These are phyloP conservation scores for Sanguinoderma infundibulare DNA, from an alignment of 1,284 basidiomycete genomes.

Conservation along the genomic window DNA sequence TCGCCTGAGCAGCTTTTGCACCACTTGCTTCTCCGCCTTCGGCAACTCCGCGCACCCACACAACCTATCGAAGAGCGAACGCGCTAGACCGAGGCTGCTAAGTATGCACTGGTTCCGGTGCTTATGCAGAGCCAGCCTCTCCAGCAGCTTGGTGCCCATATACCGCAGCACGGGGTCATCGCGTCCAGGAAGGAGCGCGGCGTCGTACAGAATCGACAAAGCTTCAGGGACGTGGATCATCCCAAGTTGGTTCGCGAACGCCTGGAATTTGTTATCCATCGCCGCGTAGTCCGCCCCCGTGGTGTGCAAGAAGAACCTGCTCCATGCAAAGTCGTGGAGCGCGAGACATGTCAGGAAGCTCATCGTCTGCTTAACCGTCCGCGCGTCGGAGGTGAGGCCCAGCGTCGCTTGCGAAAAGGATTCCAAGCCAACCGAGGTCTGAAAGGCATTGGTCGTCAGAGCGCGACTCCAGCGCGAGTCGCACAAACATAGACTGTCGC, in stretches of 20 bases:
- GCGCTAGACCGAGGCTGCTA: constrained; percentile 57
- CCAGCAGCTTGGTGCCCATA: constrained; percentile 61
- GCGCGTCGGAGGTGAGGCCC: constrained; percentile 50
- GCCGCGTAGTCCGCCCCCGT: constrained; percentile 34
- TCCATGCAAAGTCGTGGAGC: constrained; percentile 61
- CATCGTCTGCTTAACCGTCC: constrained; percentile 55
- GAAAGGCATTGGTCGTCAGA: background rate
- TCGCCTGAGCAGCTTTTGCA: constrained; percentile 64
- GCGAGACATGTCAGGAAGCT: constrained; percentile 69
- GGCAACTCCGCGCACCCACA: constrained; percentile 35
- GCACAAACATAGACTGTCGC: too few species aligned
- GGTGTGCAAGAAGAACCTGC: constrained; percentile 53
- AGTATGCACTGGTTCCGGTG: constrained; percentile 74
- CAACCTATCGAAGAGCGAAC: constrained; percentile 51
- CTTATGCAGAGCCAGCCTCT: constrained; percentile 57
- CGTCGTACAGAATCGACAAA: constrained; percentile 57
- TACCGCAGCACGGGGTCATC: constrained; percentile 43
- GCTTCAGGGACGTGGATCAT: constrained; percentile 60
- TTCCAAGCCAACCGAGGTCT: constrained; percentile 71
- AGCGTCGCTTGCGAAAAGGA: constrained; percentile 61
- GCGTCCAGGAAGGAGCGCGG: constrained; percentile 37
- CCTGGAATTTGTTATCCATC: constrained; percentile 40
- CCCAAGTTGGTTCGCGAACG: constrained; percentile 48
- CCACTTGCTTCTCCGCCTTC: constrained; percentile 52
- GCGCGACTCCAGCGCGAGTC: background rate